Percentiles rank a stretch among this genome's conserved stretches.
Evolutionary conservation across 2,329 filamentous ascomycete species (phyloP).

Genomic region (Xylariaceae sp.): DNA sequence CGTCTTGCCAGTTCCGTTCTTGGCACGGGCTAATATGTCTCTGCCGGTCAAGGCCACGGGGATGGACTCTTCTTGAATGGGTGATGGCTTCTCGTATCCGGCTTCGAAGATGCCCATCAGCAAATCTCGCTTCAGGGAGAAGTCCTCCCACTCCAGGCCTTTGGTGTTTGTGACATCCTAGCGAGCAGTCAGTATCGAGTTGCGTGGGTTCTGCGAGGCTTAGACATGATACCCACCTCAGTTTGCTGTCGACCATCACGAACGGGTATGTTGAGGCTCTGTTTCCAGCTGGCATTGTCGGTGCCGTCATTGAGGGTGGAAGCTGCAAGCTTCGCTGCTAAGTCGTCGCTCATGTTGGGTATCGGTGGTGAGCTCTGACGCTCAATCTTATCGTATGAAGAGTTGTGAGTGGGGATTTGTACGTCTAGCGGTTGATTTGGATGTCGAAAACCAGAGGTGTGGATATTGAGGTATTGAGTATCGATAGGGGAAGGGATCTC

Average conservation of each 20-base stretch:
- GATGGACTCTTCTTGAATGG: slow-evolving; percentile 98
- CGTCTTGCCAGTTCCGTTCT: slow-evolving; percentile 98
- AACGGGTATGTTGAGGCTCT: slow-evolving; percentile 66
- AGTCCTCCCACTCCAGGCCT: slow-evolving; percentile 96
- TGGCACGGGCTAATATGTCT: slow-evolving; percentile 92
- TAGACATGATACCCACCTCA: slow-evolving; percentile 52
- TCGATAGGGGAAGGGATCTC: too few species aligned
- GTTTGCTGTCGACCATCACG: slow-evolving; percentile 79
- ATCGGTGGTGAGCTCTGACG: slow-evolving; percentile 30
- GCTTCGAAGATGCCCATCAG: slow-evolving; percentile 99
- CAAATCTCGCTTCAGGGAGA: slow-evolving; percentile 88
- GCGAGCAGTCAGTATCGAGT: slow-evolving; percentile 17
- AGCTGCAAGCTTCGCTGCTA: slow-evolving; percentile 34
- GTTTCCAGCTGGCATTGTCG: slow-evolving; percentile 68
- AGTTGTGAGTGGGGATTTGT: too few species aligned
- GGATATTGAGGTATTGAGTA: too few species aligned
- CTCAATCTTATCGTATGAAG: slow-evolving; percentile 26
- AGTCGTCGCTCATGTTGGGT: slow-evolving; percentile 31
- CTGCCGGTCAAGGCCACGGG: slow-evolving; percentile 92
- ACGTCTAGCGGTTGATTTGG: too few species aligned
- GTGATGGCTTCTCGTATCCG: slow-evolving; percentile 96
- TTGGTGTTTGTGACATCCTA: slow-evolving; percentile 98
- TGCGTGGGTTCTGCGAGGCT: background rate
- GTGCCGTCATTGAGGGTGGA: slow-evolving; percentile 46
- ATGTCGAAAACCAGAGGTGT: too few species aligned